Conservation (phyloP, 257 asterid genomes). For the Catharanthus roseus region DNA sequence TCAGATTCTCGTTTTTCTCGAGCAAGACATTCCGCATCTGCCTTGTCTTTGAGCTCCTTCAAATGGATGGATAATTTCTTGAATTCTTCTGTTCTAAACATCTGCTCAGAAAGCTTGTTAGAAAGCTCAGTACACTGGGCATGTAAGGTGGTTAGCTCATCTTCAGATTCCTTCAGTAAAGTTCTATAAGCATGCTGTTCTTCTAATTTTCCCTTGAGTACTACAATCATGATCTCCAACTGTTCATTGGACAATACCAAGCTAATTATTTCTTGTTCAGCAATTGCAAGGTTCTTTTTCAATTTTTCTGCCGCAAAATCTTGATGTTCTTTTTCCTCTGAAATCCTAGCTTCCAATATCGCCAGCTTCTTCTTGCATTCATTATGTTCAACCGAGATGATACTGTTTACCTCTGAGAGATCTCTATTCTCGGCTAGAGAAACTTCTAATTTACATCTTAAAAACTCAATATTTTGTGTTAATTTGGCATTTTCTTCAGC, state of each 20-base stretch:
- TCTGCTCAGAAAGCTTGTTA: slow-evolving; percentile 60
- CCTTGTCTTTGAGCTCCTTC: slow-evolving; percentile 84
- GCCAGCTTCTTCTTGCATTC: slow-evolving; percentile 36
- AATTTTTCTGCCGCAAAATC: slow-evolving; percentile 40
- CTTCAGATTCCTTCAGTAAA: slow-evolving; percentile 39
- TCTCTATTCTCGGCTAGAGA: slow-evolving; percentile 45
- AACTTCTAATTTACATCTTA: slow-evolving; percentile 51
- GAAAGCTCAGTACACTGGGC: slow-evolving; percentile 49
- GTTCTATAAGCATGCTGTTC: slow-evolving; percentile 36
- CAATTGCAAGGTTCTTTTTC: slow-evolving; percentile 26
- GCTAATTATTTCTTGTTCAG: slow-evolving; percentile 45
- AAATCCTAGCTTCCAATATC: slow-evolving; percentile 30
- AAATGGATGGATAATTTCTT: slow-evolving; percentile 65
- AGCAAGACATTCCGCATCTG: slow-evolving; percentile 60
- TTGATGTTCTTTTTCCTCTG: slow-evolving; percentile 29
- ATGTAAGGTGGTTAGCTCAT: slow-evolving; percentile 39
- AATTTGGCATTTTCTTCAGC: slow-evolving; percentile 40
- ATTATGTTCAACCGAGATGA: slow-evolving; percentile 34
- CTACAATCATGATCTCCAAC: slow-evolving; percentile 45
- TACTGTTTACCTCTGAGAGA: slow-evolving; percentile 48
- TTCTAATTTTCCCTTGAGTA: slow-evolving; percentile 48
- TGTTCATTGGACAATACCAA: slow-evolving; percentile 52
- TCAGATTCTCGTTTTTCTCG: slow-evolving; percentile 63
- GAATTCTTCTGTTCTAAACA: slow-evolving; percentile 66
- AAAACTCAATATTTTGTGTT: slow-evolving; percentile 29